Evolutionary conservation across 768 basidiomycete species (phyloP), one percentile per base, ranked within the genome.

Genomic region (Amanita rubescens): DNA sequence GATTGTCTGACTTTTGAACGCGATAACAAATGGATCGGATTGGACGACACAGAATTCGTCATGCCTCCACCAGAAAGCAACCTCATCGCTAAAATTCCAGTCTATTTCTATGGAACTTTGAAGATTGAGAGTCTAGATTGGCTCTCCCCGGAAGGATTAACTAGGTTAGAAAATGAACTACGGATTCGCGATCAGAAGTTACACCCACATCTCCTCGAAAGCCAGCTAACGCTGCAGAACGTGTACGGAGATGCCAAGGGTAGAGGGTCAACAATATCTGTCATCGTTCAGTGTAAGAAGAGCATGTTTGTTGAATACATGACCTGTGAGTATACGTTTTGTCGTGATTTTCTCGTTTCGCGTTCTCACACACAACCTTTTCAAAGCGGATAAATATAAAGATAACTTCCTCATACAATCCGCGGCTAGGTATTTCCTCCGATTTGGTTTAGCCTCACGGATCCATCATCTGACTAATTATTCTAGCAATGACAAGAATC

Each of bases 71-170:
- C 67, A 9, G 44, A 52, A 10, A 56, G 52, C 19, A 62, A 56
- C 34, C 62, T 54, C 35, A 57, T 59, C 14, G 38, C 59, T 51
- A 60, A 55, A 17, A 50, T 63, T n/a, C 56, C 63, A 1, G 72
- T 82, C 17, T 67, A 72, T 10, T 80, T 84, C 55, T 76, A 73
- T 30, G 84, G 82, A 0, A 59, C 75, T 5, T 66, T 85, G 0
- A 69, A 70, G 35, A 73, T 86, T 55, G 59, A 68, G 2, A 53
- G 66, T 1, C 68, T 78, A 0, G 57, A 64, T 1, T 82, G 81
- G 75, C 74, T 87, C 19, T 77, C 81, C 0, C 66, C 69, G 0
- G 60, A 60, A 39, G 85, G 81, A 1, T 53, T 59, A 33, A 58
- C 65, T 35, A 65, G 58, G 48, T 58, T 87, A 5, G 65, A 77